These are phyloP conservation scores for Coprinopsis strossmayeri DNA, from an alignment of 768 basidiomycete genomes.

Conservation along the genomic window DNA sequence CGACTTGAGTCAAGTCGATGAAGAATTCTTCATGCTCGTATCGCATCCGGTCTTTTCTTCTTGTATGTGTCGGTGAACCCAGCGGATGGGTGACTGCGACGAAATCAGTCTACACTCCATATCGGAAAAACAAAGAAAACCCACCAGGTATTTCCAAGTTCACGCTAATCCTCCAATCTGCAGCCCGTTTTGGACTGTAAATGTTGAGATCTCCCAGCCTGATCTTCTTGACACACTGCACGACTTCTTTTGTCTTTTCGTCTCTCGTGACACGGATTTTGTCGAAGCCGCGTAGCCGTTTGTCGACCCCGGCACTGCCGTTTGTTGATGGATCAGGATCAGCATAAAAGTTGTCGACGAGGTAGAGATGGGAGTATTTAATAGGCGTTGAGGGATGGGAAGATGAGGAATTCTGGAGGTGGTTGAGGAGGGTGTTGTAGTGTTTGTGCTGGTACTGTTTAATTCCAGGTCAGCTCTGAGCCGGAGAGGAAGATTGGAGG, in stretches of 20 bases:
- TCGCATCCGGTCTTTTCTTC: slow-evolving; percentile 86
- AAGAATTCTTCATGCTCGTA: slow-evolving; percentile 91
- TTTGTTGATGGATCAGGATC: slow-evolving; percentile 16
- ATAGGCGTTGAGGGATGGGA: slow-evolving; percentile 52
- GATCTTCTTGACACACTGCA: slow-evolving; percentile 71
- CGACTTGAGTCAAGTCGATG: slow-evolving; percentile 93
- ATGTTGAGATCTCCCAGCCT: slow-evolving; percentile 87
- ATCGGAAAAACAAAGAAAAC: slow-evolving; percentile 22
- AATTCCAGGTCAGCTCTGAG: neutral
- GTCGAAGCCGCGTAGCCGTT: slow-evolving; percentile 25
- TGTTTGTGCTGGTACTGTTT: slow-evolving; percentile 77
- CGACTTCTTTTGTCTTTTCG: slow-evolving; percentile 58
- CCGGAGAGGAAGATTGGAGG: slow-evolving; percentile 14
- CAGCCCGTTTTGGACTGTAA: slow-evolving; percentile 69
- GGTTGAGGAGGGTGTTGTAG: slow-evolving; percentile 84
- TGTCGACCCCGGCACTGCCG: too few species aligned
- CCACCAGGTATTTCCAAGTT: slow-evolving; percentile 85
- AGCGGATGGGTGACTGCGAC: slow-evolving; percentile 59
- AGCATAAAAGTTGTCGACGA: slow-evolving; percentile 76
- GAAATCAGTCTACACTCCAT: neutral
- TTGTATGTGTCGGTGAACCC: slow-evolving; percentile 51
- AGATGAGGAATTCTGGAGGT: slow-evolving; percentile 54
- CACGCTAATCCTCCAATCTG: slow-evolving; percentile 93
- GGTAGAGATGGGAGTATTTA: slow-evolving; percentile 67
- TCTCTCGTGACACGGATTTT: slow-evolving; percentile 85